phyloP scores from a whole-genome alignment of 2,329 filamentous ascomycete species.

The Fusarium staphyleae region DNA sequence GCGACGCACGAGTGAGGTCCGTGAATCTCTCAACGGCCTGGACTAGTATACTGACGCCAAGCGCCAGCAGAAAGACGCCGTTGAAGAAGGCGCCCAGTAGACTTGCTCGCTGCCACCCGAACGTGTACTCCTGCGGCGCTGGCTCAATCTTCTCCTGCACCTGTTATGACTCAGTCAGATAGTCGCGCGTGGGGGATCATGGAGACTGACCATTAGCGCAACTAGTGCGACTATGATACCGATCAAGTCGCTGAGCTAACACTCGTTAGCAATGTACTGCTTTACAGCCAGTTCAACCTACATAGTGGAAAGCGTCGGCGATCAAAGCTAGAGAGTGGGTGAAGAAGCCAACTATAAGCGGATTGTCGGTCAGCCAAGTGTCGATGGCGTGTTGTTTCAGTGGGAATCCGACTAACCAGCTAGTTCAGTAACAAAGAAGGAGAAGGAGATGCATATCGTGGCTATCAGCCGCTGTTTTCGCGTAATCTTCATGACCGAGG shows the following conservation, averaged over 20 bases:
- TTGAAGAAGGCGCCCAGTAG: constrained; percentile 83
- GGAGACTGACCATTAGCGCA: constrained; percentile 63
- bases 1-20: constrained; percentile 56
- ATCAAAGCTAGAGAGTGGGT: constrained; percentile 75
- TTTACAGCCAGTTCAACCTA: not conserved
- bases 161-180: constrained; percentile 45
- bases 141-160: constrained; percentile 60
- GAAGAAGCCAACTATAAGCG: constrained; percentile 66
- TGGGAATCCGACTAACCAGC: constrained; percentile 46
- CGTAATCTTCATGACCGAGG: constrained; percentile 28
- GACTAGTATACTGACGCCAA: constrained; percentile 75
- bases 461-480: constrained; percentile 55
- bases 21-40: constrained; percentile 77
- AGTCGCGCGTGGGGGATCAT: not conserved
- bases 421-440: constrained; percentile 61
- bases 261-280: constrained; percentile 15
- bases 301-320: constrained; percentile 81
- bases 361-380: not conserved
- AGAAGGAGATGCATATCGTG: constrained; percentile 57
- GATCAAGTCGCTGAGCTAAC: constrained; percentile 72
- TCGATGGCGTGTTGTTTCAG: not conserved
- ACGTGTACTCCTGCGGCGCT: constrained; percentile 62
- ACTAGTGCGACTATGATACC: constrained; percentile 71
- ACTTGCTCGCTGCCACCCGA: constrained; percentile 80
- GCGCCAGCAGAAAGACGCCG: constrained; percentile 74